Conservation (phyloP, 495 filamentous ascomycete genomes). For the Podospora pseudoanserina region DNA sequence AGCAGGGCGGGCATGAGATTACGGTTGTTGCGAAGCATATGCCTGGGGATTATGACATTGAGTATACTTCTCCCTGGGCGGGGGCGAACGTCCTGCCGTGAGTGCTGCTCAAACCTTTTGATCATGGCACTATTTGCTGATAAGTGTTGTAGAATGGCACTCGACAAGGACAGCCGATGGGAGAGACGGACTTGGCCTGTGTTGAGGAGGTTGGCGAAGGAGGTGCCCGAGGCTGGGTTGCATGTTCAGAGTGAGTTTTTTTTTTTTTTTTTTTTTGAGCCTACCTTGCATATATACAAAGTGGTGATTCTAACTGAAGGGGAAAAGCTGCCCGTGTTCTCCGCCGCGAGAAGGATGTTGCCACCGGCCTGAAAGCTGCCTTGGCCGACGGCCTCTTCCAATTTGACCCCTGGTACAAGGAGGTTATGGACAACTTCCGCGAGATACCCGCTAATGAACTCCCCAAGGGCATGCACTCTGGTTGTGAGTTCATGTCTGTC, state of each 20-base stretch:
- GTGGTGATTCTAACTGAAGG: background rate
- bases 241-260: constrained; percentile 68
- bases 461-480: constrained; percentile 60
- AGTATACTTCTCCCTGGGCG: constrained; percentile 94
- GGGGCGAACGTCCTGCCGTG: constrained; percentile 91
- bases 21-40: constrained; percentile 93
- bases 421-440: constrained; percentile 68
- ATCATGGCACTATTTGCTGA: background rate
- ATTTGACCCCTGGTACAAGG: constrained; percentile 76
- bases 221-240: constrained; percentile 82
- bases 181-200: constrained; percentile 67
- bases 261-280: too few species aligned
- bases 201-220: constrained; percentile 59
- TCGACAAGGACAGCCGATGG: constrained; percentile 47
- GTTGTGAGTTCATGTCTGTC: constrained; percentile 70
- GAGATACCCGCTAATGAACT: constrained; percentile 54
- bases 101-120: constrained; percentile 15
- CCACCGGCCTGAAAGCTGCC: constrained; percentile 18
- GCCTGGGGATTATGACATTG: constrained; percentile 96
- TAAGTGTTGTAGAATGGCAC: constrained; percentile 23
- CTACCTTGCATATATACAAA: too few species aligned
- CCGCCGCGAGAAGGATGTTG: constrained; percentile 40
- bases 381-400: constrained; percentile 59
- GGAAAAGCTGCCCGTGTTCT: constrained; percentile 39
- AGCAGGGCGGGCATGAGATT: constrained; percentile 60